Evolutionary conservation across 257 asterid species (phyloP).

Genomic region (Solanum appendiculatum): DNA sequence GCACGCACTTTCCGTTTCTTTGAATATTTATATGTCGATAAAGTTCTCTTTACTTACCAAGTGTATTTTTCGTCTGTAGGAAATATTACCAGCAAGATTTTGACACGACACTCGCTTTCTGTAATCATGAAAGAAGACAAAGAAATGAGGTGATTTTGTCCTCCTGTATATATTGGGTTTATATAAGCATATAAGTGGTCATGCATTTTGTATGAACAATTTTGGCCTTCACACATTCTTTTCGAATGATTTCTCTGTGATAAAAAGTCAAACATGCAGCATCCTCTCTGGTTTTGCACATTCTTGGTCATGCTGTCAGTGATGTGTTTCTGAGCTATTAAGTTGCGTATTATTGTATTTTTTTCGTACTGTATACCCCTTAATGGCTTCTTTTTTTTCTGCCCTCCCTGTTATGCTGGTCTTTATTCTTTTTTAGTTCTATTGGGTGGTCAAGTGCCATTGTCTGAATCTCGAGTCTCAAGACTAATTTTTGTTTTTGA

Average conservation of each 20-base stretch:
- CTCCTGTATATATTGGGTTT: background rate
- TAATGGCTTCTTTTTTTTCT: background rate
- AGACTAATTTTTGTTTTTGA: background rate
- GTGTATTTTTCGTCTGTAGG: constrained; percentile 30
- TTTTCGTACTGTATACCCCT: background rate
- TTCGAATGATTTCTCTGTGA: background rate
- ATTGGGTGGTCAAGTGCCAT: background rate
- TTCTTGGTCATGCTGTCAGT: background rate
- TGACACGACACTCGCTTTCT: constrained; percentile 79
- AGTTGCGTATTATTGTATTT: background rate
- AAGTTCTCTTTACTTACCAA: background rate
- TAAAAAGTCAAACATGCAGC: background rate
- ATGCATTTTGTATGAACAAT: background rate
- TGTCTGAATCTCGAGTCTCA: background rate
- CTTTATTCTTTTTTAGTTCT: background rate
- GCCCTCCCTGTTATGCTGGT: background rate
- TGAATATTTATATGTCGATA: background rate
- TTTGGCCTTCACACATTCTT: background rate
- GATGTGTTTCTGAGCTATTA: background rate
- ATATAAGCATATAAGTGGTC: background rate
- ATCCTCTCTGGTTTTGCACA: background rate
- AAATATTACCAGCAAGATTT: constrained; percentile 79
- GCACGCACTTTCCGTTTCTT: background rate
- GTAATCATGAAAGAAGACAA: constrained; percentile 83
- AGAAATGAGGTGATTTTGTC: constrained; percentile 57